Evolutionary conservation across 2,329 filamentous ascomycete species (phyloP), one percentile per base, ranked within the genome.

Genomic region (Aspergillaceae sp.): DNA sequence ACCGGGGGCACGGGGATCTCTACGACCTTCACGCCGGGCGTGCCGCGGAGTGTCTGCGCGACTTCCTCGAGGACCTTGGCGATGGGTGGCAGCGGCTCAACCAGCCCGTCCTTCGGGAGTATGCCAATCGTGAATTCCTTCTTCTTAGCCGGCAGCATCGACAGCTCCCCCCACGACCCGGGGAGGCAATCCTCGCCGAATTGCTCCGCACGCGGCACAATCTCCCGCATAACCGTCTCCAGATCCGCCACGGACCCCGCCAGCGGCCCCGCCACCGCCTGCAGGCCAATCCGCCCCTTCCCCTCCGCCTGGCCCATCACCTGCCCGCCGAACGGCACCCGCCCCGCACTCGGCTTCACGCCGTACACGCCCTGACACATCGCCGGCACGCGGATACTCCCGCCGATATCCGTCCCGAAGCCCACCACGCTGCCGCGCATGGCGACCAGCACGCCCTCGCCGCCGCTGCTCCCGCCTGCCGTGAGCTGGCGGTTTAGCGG

Each of bases 311-410:
- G 33, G 8, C 34, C 34, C 11, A 10, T 29, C 27, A 8, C 42
- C 34, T 30, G 40, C 7, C 75, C 77, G 58, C 77, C 69, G 47
- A 78, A 79, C 1, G 72, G 72, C 1, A 82, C 63, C 28, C 79
- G 66, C 0, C 77, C 78, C 0, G 64, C 51, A 0, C 74, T 77
- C 0, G 79, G 78, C 30, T 77, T 70, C 11, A 82, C 56, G 1
- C 76, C 77, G 55, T 74, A 82, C 0, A 82, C 55, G 2, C 74
- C 75, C 47, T 80, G 78, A 65, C 80, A 81, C 1, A 71, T 77
- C n/a, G 77, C 70, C 3, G 79, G 79, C 29, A 81, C 77, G 2
- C 79, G 71, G 30, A 81, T 72, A 36, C 72, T 76, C 6, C 78
- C 78, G 4, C 78, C 77, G 49, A 68, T 71, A 51, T 81, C 78